Base-by-base conservation (phyloP, 352 stramenopile species). In the Pythium brachiatum region DNA sequence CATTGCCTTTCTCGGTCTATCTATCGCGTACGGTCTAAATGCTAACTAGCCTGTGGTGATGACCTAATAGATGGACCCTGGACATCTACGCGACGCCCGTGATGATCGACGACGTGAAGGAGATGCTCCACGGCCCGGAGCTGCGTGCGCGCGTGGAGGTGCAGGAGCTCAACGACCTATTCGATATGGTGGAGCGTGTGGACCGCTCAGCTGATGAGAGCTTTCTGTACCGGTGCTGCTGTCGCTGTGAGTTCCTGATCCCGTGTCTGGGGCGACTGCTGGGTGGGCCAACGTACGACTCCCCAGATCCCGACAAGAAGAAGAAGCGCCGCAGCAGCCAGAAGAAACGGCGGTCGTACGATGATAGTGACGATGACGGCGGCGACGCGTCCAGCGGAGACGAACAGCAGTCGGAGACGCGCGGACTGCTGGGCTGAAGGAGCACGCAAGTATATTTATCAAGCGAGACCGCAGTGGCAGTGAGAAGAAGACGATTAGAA, bases 41-140 rank as follows among this genome's bases (percentile, higher is more conserved):
- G 15, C 52, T 58, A 38, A 60, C 20, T 64, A 9, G 20, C 26
- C 29, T 3, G 29, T 23, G 34, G 6, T 15, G 25, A 23, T 46
- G 15, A 21, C n/a, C 8, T 23, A 8, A 5, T 29, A 73, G 66
- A 3, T 92, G 81, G 81, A 92, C 74, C 27, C 69, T 94, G 15
- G 82, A 94, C 56, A 85, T 94, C 26, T 94, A 94, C 66, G 75
- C 82, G 15, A 79, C 78, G 29, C 84, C 84, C 4, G 83, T 91
- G 15, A 79, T 94, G 75, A 79, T 87, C 31, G 84, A 94, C 52
- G 84, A 94, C 53, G 64, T 90, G 7, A 65, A 69, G 16, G 80
- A 86, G 55, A 94, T 94, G 78, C 70, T 90, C n/a, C 80, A 76
- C 48, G 76, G 62, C 1, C 77, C 82, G 1, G 65, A 83, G 57